phyloP scores from a whole-genome alignment of 352 stramenopile species.

The Pythium phragmiticola region DNA sequence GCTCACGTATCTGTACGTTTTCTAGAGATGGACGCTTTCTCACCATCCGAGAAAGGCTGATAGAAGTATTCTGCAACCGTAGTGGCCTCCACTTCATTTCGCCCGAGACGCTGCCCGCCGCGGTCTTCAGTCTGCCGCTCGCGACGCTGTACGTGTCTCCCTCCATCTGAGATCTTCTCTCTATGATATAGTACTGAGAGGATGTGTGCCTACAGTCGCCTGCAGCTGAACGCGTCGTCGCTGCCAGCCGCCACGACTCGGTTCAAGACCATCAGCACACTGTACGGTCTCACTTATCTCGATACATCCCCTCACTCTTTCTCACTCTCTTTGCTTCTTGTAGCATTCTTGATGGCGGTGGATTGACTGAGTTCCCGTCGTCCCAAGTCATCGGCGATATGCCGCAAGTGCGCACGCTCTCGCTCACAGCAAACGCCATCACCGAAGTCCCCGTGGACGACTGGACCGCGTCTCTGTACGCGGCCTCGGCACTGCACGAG shows the following conservation, averaged over 20 bases:
- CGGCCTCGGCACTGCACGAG: not conserved
- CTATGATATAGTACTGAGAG: not conserved
- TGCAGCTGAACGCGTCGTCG: not conserved
- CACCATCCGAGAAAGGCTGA: not conserved
- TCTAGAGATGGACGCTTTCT: not conserved
- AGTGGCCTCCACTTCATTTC: conserved; percentile 4
- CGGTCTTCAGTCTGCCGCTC: conserved; percentile 9
- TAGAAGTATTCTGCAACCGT: not conserved
- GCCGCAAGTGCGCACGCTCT: conserved; percentile 10
- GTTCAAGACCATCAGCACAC: conserved; percentile 11
- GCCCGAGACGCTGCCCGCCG: not conserved
- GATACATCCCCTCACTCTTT: not conserved
- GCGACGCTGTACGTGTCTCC: conserved; percentile 3
- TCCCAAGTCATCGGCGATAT: conserved; percentile 13
- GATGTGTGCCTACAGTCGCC: not conserved
- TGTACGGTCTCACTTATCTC: conserved; percentile 1
- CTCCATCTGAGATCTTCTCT: not conserved
- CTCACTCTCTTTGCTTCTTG: not conserved
- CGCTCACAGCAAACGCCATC: conserved; percentile 15
- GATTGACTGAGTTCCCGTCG: not conserved
- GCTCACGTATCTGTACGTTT: conserved; percentile 12
- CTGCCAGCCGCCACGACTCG: not conserved
- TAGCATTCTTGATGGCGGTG: conserved; percentile 8
- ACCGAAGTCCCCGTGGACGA: not conserved
- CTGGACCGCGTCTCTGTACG: not conserved